Evolutionary conservation across 2,329 filamentous ascomycete species (phyloP), one percentile per base, ranked within the genome.

Genomic region (Capronia coronata): DNA sequence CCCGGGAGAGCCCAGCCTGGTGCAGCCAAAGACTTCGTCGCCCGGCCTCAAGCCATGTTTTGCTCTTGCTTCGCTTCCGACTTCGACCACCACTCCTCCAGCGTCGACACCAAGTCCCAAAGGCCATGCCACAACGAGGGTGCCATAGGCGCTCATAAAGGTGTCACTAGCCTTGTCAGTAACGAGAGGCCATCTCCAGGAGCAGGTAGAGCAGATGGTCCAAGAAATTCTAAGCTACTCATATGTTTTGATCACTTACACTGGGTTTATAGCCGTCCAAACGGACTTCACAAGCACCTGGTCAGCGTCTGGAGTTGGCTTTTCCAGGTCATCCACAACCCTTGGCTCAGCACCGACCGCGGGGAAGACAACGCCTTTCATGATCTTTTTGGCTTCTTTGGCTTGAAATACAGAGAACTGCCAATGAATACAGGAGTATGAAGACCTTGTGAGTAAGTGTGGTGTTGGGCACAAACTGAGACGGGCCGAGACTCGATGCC

Each of bases 211-310:
- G n/a, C n/a, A n/a, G n/a, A n/a, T n/a, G n/a, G n/a, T n/a, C n/a
- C n/a, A n/a, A n/a, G n/a, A n/a, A n/a, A n/a, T n/a, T n/a, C n/a
- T n/a, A n/a, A n/a, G n/a, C n/a, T n/a, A n/a, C n/a, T n/a, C n/a
- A n/a, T n/a, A n/a, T n/a, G n/a, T n/a, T n/a, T n/a, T n/a, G n/a
- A n/a, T n/a, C n/a, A n/a, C n/a, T n/a, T n/a, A n/a, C n/a, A n/a
- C n/a, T n/a, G n/a, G n/a, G n/a, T n/a, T n/a, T n/a, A n/a, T n/a
- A n/a, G n/a, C n/a, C n/a, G n/a, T n/a, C n/a, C n/a, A n/a, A n/a
- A n/a, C n/a, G n/a, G 59, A 58, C 47, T 64, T 65, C 38, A 67
- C 62, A n/a, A n/a, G 60, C 14, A 66, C 52, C 46, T 67, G 62
- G 32, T 56, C 58, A 34, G 50, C 48, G 14, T 46, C 52, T 39